Evolutionary conservation across 768 basidiomycete species (phyloP).

Genomic region (Rhizopogon sp.): DNA sequence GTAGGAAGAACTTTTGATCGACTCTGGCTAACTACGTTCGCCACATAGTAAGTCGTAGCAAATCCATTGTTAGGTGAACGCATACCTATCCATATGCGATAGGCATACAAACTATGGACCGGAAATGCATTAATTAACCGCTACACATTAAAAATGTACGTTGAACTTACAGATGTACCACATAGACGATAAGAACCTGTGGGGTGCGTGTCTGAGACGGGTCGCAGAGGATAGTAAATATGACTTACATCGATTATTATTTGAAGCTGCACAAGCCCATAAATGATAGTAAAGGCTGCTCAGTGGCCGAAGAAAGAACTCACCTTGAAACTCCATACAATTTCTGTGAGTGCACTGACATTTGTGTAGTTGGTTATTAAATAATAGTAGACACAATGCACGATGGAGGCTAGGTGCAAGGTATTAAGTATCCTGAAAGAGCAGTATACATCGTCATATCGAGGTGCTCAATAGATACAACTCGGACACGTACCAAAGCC

Average conservation of each 20-base stretch:
- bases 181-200: neutral
- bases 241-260: neutral
- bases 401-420: constrained; percentile 29
- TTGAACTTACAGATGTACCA: neutral
- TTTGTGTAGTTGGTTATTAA: constrained; percentile 29
- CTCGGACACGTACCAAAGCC: constrained; percentile 2
- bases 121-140: neutral
- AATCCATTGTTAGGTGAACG: neutral
- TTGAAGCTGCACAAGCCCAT: neutral
- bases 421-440: constrained; percentile 29
- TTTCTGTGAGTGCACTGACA: constrained; percentile 18
- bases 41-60: neutral
- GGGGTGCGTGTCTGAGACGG: neutral
- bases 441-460: neutral
- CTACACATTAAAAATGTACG: neutral
- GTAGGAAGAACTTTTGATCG: neutral
- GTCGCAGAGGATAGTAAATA: too few relatives aligned
- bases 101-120: neutral
- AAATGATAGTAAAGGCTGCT: neutral
- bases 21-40: neutral
- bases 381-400: constrained; percentile 33
- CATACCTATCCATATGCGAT: constrained; percentile 4
- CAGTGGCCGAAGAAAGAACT: neutral
- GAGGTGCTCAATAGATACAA: neutral
- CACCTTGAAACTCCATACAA: constrained; percentile 21